These are phyloP conservation scores for Taphrina communis DNA, from an alignment of 1,139 yeast species.

Conservation along the genomic window DNA sequence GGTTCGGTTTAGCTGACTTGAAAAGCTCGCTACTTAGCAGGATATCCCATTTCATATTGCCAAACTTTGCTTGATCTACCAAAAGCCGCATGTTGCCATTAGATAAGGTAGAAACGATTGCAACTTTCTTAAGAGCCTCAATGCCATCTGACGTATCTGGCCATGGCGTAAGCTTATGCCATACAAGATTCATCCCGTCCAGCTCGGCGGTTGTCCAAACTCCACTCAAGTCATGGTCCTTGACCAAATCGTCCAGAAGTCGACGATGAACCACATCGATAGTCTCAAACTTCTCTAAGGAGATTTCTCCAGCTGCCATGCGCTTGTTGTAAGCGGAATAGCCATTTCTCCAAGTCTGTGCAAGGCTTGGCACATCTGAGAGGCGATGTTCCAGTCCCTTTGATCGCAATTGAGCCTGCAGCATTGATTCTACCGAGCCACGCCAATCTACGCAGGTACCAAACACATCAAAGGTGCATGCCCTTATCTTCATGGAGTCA, in stretches of 20 bases:
- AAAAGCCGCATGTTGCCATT: slow-evolving; percentile 46
- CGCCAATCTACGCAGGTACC: slow-evolving; percentile 47
- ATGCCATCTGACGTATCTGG: slow-evolving; percentile 44
- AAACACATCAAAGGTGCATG: slow-evolving; percentile 45
- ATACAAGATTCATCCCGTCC: slow-evolving; percentile 43
- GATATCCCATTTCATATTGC: slow-evolving; percentile 45
- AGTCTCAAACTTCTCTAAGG: slow-evolving; percentile 36
- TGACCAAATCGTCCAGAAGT: slow-evolving; percentile 35
- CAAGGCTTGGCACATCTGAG: slow-evolving; percentile 35
- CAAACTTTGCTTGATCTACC: slow-evolving; percentile 46
- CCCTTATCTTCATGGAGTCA: slow-evolving; percentile 39
- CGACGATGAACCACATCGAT: slow-evolving; percentile 44
- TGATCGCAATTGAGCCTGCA: slow-evolving; percentile 24
- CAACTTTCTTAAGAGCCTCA: slow-evolving; percentile 41
- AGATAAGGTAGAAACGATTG: slow-evolving; percentile 45
- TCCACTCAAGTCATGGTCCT: slow-evolving; percentile 31
- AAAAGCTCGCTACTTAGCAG: slow-evolving; percentile 45
- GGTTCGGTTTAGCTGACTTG: slow-evolving; percentile 45
- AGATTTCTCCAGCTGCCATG: slow-evolving; percentile 14
- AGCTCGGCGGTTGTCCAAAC: slow-evolving; percentile 33
- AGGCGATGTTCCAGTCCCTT: slow-evolving; percentile 7
- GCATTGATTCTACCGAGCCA: slow-evolving; percentile 39
- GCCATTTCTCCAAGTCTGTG: slow-evolving; percentile 44
- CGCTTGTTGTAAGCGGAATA: slow-evolving; percentile 42
- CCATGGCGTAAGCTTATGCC: slow-evolving; percentile 46